phyloP scores from a whole-genome alignment of 2,329 filamentous ascomycete species.

The Polychaeton citri region DNA sequence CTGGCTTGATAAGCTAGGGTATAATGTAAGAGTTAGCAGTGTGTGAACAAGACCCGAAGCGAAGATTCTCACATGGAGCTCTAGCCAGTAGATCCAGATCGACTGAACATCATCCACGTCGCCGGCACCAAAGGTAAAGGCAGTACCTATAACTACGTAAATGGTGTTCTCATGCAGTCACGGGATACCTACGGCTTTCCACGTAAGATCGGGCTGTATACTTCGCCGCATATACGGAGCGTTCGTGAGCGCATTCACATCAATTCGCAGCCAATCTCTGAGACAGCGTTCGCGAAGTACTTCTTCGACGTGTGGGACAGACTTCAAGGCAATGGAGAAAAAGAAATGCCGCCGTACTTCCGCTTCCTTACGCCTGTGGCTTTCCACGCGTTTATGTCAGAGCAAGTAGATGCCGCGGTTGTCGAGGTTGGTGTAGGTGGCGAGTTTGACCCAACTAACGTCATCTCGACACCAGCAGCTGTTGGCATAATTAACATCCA shows the following conservation, averaged over 20 bases:
- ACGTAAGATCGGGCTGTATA: conserved; percentile 55
- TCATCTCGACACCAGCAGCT: conserved; percentile 55
- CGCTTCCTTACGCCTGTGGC: conserved; percentile 78
- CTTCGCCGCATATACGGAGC: conserved; percentile 69
- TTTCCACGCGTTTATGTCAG: conserved; percentile 65
- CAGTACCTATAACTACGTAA: conserved; percentile 69
- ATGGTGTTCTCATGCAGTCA: conserved; percentile 49
- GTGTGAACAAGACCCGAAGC: not conserved
- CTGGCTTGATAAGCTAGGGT: conserved; percentile 11
- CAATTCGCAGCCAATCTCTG: conserved; percentile 53
- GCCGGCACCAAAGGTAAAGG: conserved; percentile 93
- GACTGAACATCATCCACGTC: conserved; percentile 57
- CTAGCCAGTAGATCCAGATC: conserved; percentile 44
- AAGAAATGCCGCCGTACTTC: conserved; percentile 48
- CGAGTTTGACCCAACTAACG: conserved; percentile 82
- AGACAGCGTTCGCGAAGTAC: conserved; percentile 56
- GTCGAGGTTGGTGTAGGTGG: conserved; percentile 88
- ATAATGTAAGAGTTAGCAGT: conserved; percentile 6
- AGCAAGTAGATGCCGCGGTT: conserved; percentile 63
- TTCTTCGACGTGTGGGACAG: conserved; percentile 75
- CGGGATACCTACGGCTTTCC: conserved; percentile 32
- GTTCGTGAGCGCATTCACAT: conserved; percentile 75
- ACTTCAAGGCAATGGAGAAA: conserved; percentile 20
- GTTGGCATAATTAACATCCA: conserved; percentile 68
- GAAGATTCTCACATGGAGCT: not conserved